phyloP scores from a whole-genome alignment of 202 grass and related monocot species.

The Eragrostis tef region DNA sequence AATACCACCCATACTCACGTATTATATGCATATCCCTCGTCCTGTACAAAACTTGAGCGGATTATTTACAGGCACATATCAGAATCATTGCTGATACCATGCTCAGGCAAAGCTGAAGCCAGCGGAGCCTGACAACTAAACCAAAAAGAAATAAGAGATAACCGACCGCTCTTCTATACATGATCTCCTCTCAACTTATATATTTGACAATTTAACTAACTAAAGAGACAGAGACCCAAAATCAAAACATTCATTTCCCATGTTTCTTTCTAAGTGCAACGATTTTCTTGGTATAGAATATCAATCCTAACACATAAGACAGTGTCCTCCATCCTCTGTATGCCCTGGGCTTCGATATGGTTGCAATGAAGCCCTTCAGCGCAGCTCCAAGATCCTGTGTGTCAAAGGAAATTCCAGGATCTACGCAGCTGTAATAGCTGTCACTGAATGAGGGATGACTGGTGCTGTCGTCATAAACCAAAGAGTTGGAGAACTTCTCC shows the following conservation, averaged over 20 bases:
- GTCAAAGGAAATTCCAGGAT: slow-evolving; percentile 64
- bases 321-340: slow-evolving; percentile 79
- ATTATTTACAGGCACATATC: slow-evolving; percentile 43
- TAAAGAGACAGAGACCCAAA: slow-evolving; percentile 11
- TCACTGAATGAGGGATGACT: slow-evolving; percentile 45
- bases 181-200: slow-evolving; percentile 15
- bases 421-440: slow-evolving; percentile 46
- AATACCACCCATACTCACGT: slow-evolving; percentile 9
- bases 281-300: slow-evolving; percentile 79
- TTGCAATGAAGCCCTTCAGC: slow-evolving; percentile 65
- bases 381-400: slow-evolving; percentile 64
- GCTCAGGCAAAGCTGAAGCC: slow-evolving; percentile 6
- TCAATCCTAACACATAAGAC: slow-evolving; percentile 70
- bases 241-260: slow-evolving; percentile 49
- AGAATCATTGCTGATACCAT: slow-evolving; percentile 25
- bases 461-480: slow-evolving; percentile 62
- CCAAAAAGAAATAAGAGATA: neutral
- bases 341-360: slow-evolving; percentile 55
- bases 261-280: slow-evolving; percentile 55
- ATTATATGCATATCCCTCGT: neutral
- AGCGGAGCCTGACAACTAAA: slow-evolving; percentile 8
- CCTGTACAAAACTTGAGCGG: slow-evolving; percentile 32
- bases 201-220: slow-evolving; percentile 29
- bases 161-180: slow-evolving; percentile 44
- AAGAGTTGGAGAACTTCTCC: slow-evolving; percentile 58